These are phyloP conservation scores for Gonapodya sp. DNA, from an alignment of 192 early-diverging fungal species.

Conservation along the genomic window DNA sequence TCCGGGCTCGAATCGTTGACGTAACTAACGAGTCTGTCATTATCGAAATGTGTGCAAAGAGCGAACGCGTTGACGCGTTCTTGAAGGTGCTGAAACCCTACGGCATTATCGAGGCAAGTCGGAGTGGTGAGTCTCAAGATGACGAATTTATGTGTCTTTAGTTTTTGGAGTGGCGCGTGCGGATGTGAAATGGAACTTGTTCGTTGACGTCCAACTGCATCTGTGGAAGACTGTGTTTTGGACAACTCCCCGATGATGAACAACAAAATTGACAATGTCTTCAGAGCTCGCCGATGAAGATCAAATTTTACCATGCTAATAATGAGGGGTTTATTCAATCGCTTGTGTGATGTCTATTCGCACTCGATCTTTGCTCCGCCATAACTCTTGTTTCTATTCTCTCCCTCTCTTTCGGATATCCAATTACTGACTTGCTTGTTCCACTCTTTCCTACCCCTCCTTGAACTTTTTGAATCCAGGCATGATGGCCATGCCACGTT, in stretches of 20 bases:
- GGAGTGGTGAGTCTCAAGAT: slow-evolving; percentile 51
- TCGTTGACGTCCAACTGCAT: too few relatives aligned
- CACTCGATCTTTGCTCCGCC: too few relatives aligned
- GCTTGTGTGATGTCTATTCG: too few relatives aligned
- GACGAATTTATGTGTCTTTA: neutral
- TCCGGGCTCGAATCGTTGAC: slow-evolving; percentile 81
- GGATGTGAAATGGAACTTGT: neutral
- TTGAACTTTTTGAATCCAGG: slow-evolving; percentile 28
- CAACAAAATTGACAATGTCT: neutral
- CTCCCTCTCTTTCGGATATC: too few relatives aligned
- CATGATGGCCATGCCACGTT: slow-evolving; percentile 94
- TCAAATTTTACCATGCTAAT: neutral
- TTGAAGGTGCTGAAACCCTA: slow-evolving; percentile 88
- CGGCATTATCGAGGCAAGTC: slow-evolving; percentile 87
- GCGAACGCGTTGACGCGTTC: slow-evolving; percentile 80
- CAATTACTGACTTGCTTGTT: too few relatives aligned
- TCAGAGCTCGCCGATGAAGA: neutral
- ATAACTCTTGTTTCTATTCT: too few relatives aligned
- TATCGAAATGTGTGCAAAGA: slow-evolving; percentile 83
- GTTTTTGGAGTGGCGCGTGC: slow-evolving; percentile 5
- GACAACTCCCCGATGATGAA: neutral
- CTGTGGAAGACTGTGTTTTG: too few relatives aligned
- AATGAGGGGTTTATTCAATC: neutral
- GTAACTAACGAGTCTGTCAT: slow-evolving; percentile 72
- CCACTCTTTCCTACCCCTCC: neutral